Evolutionary conservation across 2,329 filamentous ascomycete species (phyloP), one percentile per base, ranked within the genome.

Genomic region (Didymella pinodella): DNA sequence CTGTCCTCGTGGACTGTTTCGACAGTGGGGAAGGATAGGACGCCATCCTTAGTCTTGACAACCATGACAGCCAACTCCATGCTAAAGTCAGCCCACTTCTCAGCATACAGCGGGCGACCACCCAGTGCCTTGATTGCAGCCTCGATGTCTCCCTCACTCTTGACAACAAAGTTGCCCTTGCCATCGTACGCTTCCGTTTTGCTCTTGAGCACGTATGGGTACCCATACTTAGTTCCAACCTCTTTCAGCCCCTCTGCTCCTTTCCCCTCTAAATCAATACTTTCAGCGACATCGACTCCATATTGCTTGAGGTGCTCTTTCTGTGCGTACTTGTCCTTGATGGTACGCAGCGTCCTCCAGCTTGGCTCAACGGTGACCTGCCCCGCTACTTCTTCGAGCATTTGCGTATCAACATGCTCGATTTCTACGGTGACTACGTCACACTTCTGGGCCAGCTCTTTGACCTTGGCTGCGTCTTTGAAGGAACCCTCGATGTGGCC

Each of bases 1-100:
- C 88, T 95, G 77, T 98, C 91, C 78, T 97, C 92, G 69, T 99
- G 95, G 29, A 98, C 86, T 0, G 94, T 98, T 81, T 99, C 95
- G 2, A 97, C 93, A 0, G 90, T 90, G 0, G 95, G 93, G 74
- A 95, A 98, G 4, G 93, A 87, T 31, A 93, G 81, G 3, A 86
- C 83, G 5, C 80, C 78, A 65, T 96, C 88, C 72, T 93, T 90
- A 0, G 91, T 96, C 72, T 96, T 91, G 57, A 98, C 87, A 8
- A 97, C 94, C 88, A 98, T 97, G 66, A 97, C 93, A 5, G 95
- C 91, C 52, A 98, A 81, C 80, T 98, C 94, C 78, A 90, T 89
- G 68, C 85, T 85, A 78, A 97, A 98, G 22, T 91, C 85, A 12
- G 91, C 89, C 86, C 90, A 97, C 77, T 91, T 91, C 80, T 98